These are phyloP conservation scores for Chalara sp. DNA, from an alignment of 2,329 filamentous ascomycete genomes.

Conservation along the genomic window DNA sequence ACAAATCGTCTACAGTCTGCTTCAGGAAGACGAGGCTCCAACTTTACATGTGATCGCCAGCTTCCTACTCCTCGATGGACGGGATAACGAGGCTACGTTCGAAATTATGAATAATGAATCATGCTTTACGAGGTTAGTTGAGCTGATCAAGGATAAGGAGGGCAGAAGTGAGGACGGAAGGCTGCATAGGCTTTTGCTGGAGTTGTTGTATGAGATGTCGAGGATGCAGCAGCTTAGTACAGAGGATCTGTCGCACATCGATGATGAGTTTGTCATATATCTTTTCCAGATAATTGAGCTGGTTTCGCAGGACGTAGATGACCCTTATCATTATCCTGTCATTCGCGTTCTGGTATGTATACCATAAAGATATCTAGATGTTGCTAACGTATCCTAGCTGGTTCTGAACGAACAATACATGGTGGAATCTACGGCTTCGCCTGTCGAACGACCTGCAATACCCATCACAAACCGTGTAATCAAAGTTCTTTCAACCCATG, in stretches of 20 bases:
- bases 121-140: conserved; percentile 75
- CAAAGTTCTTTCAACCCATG: conserved; percentile 78
- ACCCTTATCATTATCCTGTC: conserved; percentile 93
- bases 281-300: conserved; percentile 85
- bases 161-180: conserved; percentile 46
- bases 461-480: conserved; percentile 86
- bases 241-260: conserved; percentile 69
- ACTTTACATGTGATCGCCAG: conserved; percentile 78
- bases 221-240: conserved; percentile 75
- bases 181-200: conserved; percentile 74
- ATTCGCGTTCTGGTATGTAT: conserved; percentile 78
- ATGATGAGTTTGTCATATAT: conserved; percentile 76
- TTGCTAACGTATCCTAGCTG: conserved; percentile 48
- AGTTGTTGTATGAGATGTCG: conserved; percentile 94
- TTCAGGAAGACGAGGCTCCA: conserved; percentile 79
- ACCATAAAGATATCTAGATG: neutral
- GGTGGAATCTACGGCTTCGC: conserved; percentile 55
- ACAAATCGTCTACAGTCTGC: conserved; percentile 85
- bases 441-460: conserved; percentile 25
- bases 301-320: conserved; percentile 76
- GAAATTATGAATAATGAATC: conserved; percentile 82
- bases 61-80: conserved; percentile 82
- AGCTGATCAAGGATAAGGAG: conserved; percentile 63
- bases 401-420: conserved; percentile 98
- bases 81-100: conserved; percentile 69